Evolutionary conservation across 1,139 yeast species (phyloP).

Genomic region (Magnusiomyces fungicola): DNA sequence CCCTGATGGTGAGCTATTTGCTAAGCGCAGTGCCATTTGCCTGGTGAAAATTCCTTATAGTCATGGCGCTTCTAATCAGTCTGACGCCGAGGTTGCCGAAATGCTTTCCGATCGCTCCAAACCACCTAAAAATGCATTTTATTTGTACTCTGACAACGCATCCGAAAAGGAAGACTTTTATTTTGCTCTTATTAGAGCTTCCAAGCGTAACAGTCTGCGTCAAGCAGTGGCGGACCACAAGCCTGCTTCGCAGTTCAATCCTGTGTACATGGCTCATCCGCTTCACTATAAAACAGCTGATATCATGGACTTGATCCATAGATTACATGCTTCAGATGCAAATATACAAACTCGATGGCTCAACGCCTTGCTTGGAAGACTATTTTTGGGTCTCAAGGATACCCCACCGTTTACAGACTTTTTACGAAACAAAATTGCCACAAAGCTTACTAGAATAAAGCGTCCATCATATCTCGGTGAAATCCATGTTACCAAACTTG

Average conservation of each 20-base stretch:
- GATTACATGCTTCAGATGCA: conserved; percentile 73
- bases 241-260: conserved; percentile 28
- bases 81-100: conserved; percentile 12
- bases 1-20: conserved; percentile 68
- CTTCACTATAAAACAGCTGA: conserved; percentile 65
- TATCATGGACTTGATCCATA: conserved; percentile 65
- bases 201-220: conserved; percentile 36
- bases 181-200: conserved; percentile 70
- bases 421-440: conserved; percentile 52
- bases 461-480: conserved; percentile 85
- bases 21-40: conserved; percentile 73
- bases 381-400: conserved; percentile 67
- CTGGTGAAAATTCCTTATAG: conserved; percentile 30
- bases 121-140: conserved; percentile 56
- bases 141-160: conserved; percentile 67
- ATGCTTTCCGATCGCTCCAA: conserved; percentile 20
- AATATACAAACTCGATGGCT: conserved; percentile 84
- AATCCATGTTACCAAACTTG: conserved; percentile 62
- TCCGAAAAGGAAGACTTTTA: conserved; percentile 90
- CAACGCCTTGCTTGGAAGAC: conserved; percentile 75
- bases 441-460: conserved; percentile 69
- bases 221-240: conserved; percentile 10
- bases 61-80: conserved; percentile 7
- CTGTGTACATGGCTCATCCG: conserved; percentile 59
- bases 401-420: conserved; percentile 58